Base-by-base conservation (phyloP, 805 yeast genomes). In the Spathaspora sp. region DNA sequence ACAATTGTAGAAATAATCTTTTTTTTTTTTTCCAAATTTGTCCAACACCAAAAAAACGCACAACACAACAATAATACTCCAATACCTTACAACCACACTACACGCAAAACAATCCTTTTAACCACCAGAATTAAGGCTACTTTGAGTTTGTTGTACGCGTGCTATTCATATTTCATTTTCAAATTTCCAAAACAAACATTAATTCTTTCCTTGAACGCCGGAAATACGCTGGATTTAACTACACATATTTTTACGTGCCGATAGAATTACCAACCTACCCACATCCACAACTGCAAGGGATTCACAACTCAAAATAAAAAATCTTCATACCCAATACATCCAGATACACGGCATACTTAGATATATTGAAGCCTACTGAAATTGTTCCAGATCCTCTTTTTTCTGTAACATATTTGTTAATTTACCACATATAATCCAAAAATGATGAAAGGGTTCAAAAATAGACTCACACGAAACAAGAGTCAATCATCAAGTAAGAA, bases 391-490 rank as follows among this genome's bases (percentile, higher is more conserved):
- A n/a, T 23, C 5, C n/a, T 10, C 32, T 19, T 44, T 44, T 44
- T 28, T 14, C 32, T 43, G 26, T 12, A n/a, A 44, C 47, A 18
- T 44, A 20, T 9, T 18, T 29, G 6, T 44, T 23, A 17, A 18
- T 31, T 44, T 32, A 17, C 16, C 40, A 35, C 49, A 17, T 20
- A 16, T 20, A n/a, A 17, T 14, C n/a, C 48, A 48, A 48, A n/a
- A 42, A 74, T 74, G 79, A 74, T 74, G 78, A 74, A 73, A 66
- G 79, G 79, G 16, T 74, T 74, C 58, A 74, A 74, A 56, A 73
- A 74, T 52, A 66, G 77, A 55, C 77, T 74, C 59, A 69, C 77
- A 17, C 63, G 79, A 53, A 72, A 70, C 60, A 69, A 69, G 59
- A 60, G 65, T 54, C 74, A 62, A 49, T 54, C 73, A 38, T 55